phyloP scores from a whole-genome alignment of 1,284 basidiomycete genomes.

The Fomitiporia mediterranea region DNA sequence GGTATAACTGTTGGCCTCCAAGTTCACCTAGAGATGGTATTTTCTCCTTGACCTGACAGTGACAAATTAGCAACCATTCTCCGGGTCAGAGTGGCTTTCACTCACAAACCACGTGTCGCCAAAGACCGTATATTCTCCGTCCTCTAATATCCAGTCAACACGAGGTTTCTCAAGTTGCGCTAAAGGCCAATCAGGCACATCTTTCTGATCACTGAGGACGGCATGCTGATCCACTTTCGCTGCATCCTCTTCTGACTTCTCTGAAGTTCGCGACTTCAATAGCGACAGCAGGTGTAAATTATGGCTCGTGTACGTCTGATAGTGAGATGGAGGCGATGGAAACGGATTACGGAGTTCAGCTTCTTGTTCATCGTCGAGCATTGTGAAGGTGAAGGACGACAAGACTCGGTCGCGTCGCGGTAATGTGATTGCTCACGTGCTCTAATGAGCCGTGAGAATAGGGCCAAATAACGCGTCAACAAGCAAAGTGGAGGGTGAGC shows the following conservation, averaged over 20 bases:
- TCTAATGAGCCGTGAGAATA: too few species aligned
- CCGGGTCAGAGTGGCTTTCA: background rate
- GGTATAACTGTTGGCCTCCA: conserved; percentile 70
- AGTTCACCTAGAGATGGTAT: conserved; percentile 67
- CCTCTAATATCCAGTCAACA: conserved; percentile 76
- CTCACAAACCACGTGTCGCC: conserved; percentile 79
- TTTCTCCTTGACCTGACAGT: conserved; percentile 61
- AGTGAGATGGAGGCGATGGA: conserved; percentile 76
- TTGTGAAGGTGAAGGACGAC: conserved; percentile 6
- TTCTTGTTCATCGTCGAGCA: conserved; percentile 63
- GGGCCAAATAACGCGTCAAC: too few species aligned
- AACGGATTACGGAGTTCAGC: conserved; percentile 76
- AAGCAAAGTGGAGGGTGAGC: too few species aligned
- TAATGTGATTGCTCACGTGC: too few species aligned
- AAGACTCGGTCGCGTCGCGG: too few species aligned
- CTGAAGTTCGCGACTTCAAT: conserved; percentile 47
- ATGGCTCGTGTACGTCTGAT: conserved; percentile 63
- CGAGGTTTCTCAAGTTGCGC: conserved; percentile 71
- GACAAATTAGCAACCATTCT: background rate
- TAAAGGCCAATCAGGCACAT: conserved; percentile 70
- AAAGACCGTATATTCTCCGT: conserved; percentile 65
- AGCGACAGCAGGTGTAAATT: conserved; percentile 61
- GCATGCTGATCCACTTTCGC: conserved; percentile 49
- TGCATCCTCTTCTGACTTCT: conserved; percentile 32
- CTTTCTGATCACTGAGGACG: conserved; percentile 57